Conservation (phyloP, 495 filamentous ascomycete genomes). For the Jackrogersella minutella region DNA sequence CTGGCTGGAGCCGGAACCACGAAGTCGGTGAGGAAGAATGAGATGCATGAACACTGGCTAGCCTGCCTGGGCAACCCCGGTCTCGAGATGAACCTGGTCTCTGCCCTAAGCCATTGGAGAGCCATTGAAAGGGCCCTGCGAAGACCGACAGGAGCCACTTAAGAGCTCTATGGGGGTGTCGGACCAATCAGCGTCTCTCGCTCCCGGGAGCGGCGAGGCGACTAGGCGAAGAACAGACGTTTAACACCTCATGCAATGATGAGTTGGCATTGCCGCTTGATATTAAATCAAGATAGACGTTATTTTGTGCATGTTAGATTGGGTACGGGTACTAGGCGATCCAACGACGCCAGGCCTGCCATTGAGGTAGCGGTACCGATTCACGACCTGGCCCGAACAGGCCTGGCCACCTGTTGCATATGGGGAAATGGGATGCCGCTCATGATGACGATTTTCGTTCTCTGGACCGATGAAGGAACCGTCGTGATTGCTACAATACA, state of each 20-base stretch:
- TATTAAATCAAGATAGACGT: slow-evolving; percentile 66
- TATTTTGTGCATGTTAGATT: slow-evolving; percentile 61
- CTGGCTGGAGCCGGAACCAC: slow-evolving; percentile 62
- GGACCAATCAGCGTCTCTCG: slow-evolving; percentile 36
- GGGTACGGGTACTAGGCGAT: slow-evolving; percentile 47
- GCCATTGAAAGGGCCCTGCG: slow-evolving; percentile 38
- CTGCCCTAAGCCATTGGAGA: slow-evolving; percentile 51
- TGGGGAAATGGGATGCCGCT: slow-evolving; percentile 43
- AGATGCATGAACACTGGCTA: slow-evolving; percentile 66
- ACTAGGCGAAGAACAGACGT: slow-evolving; percentile 63
- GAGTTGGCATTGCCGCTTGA: slow-evolving; percentile 84
- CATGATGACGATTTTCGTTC: slow-evolving; percentile 41
- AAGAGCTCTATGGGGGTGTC: slow-evolving; percentile 35
- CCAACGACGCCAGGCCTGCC: slow-evolving; percentile 28
- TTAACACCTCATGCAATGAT: slow-evolving; percentile 79
- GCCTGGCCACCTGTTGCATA: slow-evolving; percentile 41
- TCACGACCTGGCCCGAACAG: slow-evolving; percentile 30
- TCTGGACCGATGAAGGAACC: slow-evolving; percentile 29
- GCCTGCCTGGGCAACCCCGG: slow-evolving; percentile 44
- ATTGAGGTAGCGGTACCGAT: slow-evolving; percentile 37
- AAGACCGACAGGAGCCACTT: slow-evolving; percentile 47
- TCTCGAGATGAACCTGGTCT: slow-evolving; percentile 47
- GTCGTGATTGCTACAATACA: slow-evolving; percentile 40
- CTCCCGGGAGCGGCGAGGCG: slow-evolving; percentile 46
- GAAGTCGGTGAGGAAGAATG: slow-evolving; percentile 66